Evolutionary conservation across 2,329 filamentous ascomycete species (phyloP), one percentile per base, ranked within the genome.

Genomic region (Apiospora hydei): DNA sequence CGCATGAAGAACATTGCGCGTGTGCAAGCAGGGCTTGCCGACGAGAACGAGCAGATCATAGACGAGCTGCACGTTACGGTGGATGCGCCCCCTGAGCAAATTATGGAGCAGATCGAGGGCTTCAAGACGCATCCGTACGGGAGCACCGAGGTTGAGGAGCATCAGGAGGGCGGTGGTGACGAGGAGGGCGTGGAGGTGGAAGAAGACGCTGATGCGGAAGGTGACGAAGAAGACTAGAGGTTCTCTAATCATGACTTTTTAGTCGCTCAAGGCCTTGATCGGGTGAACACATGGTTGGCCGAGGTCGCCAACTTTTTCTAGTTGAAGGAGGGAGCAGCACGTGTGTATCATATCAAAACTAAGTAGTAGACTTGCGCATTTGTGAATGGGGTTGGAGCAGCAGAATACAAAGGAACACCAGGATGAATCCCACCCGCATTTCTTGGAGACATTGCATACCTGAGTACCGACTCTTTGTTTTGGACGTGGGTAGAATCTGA

Each of bases 1-100:
- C 87, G 90, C 72, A 88, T 86, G 73, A 91, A 89, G 84, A 90
- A 90, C 78, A 90, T 91, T 75, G 86, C 88, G 66, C 87, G 88
- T 67, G 88, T 84, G 44, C 83, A 83, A 47, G 83, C 83, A 64
- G 86, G 85, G 72, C 79, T 85, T 41, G 77, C 76, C 43, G 85
- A 87, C 47, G 84, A 87, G 70, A 84, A 87, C 71, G 85, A 87
- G 75, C 83, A 87, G 76, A 84, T 85, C 51, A 83, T 90, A 16
- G 88, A 91, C 75, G 85, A 89, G 75, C 82, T 90, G 67, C 86
- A 90, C 69, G 82, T 91, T 34, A 84, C 83, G 11, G 83, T 92
- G 18, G 83, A 86, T 44, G 88, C 90, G 57, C 88, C 89, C 10
- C 84, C 83, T 43, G 88, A 90, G 66, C 85, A 87, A 18, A 85